Evolutionary conservation across 1,284 basidiomycete species (phyloP).

Genomic region (Puccinia sorghi): DNA sequence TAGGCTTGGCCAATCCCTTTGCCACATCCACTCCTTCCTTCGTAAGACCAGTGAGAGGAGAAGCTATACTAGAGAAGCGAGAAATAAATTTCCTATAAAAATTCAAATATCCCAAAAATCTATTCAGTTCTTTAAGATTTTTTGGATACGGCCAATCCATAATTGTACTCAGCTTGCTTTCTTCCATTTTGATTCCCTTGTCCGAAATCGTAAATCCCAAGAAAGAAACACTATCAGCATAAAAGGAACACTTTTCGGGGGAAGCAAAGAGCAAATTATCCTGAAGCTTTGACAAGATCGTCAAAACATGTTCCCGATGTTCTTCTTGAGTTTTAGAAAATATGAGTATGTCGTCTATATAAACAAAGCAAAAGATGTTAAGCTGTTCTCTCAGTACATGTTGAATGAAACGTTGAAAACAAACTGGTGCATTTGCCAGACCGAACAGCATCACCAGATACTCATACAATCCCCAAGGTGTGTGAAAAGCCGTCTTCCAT

Average conservation of each 20-base stretch:
- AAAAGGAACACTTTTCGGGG: conserved; percentile 34
- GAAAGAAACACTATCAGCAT: conserved; percentile 6
- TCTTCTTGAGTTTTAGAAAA: conserved; percentile 24
- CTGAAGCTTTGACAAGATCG: conserved; percentile 6
- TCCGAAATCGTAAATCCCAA: conserved; percentile 19
- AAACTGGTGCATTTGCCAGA: conserved; percentile 15
- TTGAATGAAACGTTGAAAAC: conserved; percentile 43
- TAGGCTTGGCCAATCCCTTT: not conserved
- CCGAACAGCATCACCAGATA: conserved; percentile 40
- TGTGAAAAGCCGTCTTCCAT: conserved; percentile 36
- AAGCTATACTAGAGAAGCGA: not conserved
- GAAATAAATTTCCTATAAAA: conserved; percentile 24
- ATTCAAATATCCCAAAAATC: conserved; percentile 20
- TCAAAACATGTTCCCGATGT: not conserved
- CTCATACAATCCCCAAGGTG: conserved; percentile 36
- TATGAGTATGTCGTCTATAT: conserved; percentile 45
- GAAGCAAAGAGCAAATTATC: conserved; percentile 23
- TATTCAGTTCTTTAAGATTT: not conserved
- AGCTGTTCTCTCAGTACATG: conserved; percentile 30
- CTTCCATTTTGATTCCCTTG: conserved; percentile 7
- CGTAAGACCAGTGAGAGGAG: conserved; percentile 8
- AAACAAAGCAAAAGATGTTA: conserved; percentile 33
- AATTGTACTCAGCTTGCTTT: conserved; percentile 15
- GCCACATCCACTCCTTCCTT: not conserved
- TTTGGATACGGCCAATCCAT: conserved; percentile 18